phyloP scores from a whole-genome alignment of 495 filamentous ascomycete genomes.

The Chaetomidium leptoderma region DNA sequence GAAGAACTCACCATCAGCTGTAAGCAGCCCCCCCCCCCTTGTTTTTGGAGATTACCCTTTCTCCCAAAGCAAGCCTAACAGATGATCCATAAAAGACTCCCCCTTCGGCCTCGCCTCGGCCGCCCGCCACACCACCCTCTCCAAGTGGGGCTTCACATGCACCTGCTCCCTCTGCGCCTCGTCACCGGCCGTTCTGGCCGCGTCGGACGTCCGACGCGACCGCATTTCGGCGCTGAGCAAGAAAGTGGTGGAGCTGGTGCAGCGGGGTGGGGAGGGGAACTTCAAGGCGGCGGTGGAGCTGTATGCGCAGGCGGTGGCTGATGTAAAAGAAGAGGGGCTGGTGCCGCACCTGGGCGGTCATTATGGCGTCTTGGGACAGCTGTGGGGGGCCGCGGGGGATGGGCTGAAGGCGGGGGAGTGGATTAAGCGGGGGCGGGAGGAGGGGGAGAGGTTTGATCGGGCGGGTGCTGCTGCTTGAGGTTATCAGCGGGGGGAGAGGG shows the following conservation, averaged over 20 bases:
- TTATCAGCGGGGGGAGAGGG: too few species aligned
- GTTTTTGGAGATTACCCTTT: too few species aligned
- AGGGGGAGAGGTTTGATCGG: constrained; percentile 26
- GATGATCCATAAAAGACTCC: constrained; percentile 22
- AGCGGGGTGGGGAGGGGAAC: constrained; percentile 8
- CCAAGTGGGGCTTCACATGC: constrained; percentile 39
- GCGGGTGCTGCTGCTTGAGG: background rate
- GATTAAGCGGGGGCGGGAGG: constrained; percentile 23
- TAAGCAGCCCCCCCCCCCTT: constrained; percentile 16
- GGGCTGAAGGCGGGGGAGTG: constrained; percentile 25
- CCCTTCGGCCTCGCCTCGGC: constrained; percentile 28
- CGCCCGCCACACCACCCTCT: constrained; percentile 27
- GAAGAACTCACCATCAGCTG: constrained; percentile 41
- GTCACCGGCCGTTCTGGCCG: constrained; percentile 19
- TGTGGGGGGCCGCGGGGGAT: constrained; percentile 27
- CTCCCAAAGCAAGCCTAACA: background rate
- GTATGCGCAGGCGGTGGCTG: constrained; percentile 24
- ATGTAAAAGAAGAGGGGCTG: constrained; percentile 32
- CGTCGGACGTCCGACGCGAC: constrained; percentile 29
- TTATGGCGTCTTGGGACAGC: constrained; percentile 31
- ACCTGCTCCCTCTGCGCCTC: constrained; percentile 34
- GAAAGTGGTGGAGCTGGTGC: constrained; percentile 24
- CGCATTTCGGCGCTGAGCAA: constrained; percentile 24
- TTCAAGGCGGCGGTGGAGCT: constrained; percentile 20
- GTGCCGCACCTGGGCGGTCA: constrained; percentile 33